A percentile compares a stretch with the other conserved stretches of the same genome.
These are phyloP conservation scores for Favolaschia claudopus DNA, from an alignment of 768 basidiomycete genomes.

Conservation along the genomic window DNA sequence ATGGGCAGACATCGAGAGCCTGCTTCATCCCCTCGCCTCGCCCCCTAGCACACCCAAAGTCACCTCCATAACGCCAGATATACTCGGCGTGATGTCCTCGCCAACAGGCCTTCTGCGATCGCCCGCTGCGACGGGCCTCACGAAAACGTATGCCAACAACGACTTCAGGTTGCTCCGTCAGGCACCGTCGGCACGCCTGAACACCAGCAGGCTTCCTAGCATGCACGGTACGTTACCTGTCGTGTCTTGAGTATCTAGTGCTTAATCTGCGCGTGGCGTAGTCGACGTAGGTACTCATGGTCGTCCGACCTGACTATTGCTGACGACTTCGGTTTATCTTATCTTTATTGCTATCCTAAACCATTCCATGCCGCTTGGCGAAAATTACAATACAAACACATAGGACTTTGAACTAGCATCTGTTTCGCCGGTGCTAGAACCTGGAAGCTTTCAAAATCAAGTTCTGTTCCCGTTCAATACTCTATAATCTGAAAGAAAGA, in stretches of 20 bases:
- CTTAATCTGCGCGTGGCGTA: constrained; percentile 3
- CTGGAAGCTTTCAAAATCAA: constrained; percentile 15
- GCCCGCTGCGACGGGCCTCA: constrained; percentile 77
- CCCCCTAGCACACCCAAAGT: constrained; percentile 64
- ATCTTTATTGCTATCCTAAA: constrained; percentile 15
- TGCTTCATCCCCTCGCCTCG: constrained; percentile 49
- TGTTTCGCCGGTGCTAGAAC: constrained; percentile 40
- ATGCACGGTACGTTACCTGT: constrained; percentile 64
- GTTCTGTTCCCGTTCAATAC: constrained; percentile 28
- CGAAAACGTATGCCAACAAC: constrained; percentile 82
- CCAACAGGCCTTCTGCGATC: constrained; percentile 75
- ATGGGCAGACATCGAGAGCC: constrained; percentile 53
- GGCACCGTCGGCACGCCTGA: constrained; percentile 72
- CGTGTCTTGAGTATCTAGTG: not conserved
- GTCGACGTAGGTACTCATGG: constrained; percentile 60
- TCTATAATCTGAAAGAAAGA: not conserved
- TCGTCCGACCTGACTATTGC: constrained; percentile 30
- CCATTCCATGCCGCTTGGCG: constrained; percentile 4
- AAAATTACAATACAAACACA: constrained; percentile 14
- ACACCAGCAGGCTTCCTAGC: constrained; percentile 87
- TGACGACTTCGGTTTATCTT: constrained; percentile 20
- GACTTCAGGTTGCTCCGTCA: constrained; percentile 83
- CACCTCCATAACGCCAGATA: constrained; percentile 59
- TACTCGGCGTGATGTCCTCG: constrained; percentile 72
- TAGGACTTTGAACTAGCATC: constrained; percentile 45